A percentile compares a stretch with the other conserved stretches of the same genome.
Evolutionary conservation across 495 filamentous ascomycete genomes (phyloP).

Genomic region (Penicillium cataractarum): DNA sequence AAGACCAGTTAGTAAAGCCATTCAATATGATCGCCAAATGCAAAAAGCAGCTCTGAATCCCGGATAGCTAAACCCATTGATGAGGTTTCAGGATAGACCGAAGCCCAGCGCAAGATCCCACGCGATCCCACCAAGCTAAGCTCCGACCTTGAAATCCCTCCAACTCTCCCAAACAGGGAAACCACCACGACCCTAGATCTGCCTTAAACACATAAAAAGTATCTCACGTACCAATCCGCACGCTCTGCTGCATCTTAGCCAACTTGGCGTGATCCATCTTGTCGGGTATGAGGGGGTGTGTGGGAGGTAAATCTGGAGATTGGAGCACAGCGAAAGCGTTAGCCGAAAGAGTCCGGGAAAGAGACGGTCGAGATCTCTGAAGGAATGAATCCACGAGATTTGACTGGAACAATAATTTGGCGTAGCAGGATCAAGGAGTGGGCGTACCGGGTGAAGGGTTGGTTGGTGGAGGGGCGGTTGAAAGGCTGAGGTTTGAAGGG

Average conservation of each 20-base stretch:
- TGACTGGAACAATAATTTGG: not conserved
- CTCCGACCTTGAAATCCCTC: conserved; percentile 2
- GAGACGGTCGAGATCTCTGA: not conserved
- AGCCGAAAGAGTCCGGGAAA: conserved; percentile 16
- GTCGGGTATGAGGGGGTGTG: conserved; percentile 37
- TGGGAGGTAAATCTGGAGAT: conserved; percentile 20
- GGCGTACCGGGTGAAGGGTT: conserved; percentile 21
- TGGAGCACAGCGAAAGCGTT: conserved; percentile 18
- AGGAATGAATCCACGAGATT: conserved; percentile 5
- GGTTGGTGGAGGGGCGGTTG: conserved; percentile 15
- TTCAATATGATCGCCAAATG: not conserved
- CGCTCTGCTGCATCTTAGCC: conserved; percentile 58
- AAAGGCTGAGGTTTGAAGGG: conserved; percentile 15
- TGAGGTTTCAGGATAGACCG: not conserved
- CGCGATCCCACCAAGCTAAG: conserved; percentile 8
- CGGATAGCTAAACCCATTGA: too few relatives aligned
- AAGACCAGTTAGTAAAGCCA: conserved; percentile 10
- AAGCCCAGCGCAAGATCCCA: conserved; percentile 3
- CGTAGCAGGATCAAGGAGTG: not conserved
- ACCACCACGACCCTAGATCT: not conserved
- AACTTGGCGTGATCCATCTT: conserved; percentile 63
- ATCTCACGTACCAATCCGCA: conserved; percentile 56
- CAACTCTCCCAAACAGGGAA: conserved; percentile 10
- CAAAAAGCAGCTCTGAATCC: not conserved
- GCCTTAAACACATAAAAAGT: not conserved